phyloP scores from a whole-genome alignment of 306 rosid genomes.

The Gastrolobium bilobum region DNA sequence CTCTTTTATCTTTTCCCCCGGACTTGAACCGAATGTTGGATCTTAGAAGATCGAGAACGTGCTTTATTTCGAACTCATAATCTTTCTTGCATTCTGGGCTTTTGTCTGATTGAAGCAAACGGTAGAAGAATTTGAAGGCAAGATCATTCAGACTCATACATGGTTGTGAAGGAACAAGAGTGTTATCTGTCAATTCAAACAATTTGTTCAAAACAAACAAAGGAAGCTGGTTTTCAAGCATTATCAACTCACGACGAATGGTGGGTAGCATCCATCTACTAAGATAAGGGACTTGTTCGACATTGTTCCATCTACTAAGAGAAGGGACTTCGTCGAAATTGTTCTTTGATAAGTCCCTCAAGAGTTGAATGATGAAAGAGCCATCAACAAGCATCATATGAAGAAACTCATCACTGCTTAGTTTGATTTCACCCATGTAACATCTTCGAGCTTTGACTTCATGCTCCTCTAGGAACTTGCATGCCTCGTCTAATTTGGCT shows the following conservation, averaged over 20 bases:
- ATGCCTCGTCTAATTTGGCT: constrained; percentile 33
- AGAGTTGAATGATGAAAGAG: constrained; percentile 52
- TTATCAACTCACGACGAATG: constrained; percentile 52
- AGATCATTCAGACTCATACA: constrained; percentile 27
- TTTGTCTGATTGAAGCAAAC: constrained; percentile 41
- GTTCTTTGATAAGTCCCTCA: constrained; percentile 33
- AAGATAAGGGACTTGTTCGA: constrained; percentile 24
- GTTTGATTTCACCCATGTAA: constrained; percentile 45
- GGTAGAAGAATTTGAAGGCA: constrained; percentile 53
- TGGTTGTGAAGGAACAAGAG: neutral
- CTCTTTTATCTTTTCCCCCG: neutral
- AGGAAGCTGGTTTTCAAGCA: constrained; percentile 67
- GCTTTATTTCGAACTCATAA: constrained; percentile 1
- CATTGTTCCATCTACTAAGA: constrained; percentile 33
- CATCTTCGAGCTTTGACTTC: constrained; percentile 37
- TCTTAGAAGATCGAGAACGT: constrained; percentile 58
- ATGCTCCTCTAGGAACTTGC: constrained; percentile 34
- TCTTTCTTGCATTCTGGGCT: neutral
- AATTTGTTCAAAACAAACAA: constrained; percentile 49
- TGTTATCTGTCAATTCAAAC: constrained; percentile 41
- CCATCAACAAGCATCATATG: constrained; percentile 58
- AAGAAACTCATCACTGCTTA: constrained; percentile 46
- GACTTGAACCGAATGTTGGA: constrained; percentile 34
- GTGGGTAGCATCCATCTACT: constrained; percentile 60
- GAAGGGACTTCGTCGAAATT: constrained; percentile 1